These are phyloP conservation scores for Blumeria graminis DNA, from an alignment of 2,329 filamentous ascomycete species.

Conservation along the genomic window DNA sequence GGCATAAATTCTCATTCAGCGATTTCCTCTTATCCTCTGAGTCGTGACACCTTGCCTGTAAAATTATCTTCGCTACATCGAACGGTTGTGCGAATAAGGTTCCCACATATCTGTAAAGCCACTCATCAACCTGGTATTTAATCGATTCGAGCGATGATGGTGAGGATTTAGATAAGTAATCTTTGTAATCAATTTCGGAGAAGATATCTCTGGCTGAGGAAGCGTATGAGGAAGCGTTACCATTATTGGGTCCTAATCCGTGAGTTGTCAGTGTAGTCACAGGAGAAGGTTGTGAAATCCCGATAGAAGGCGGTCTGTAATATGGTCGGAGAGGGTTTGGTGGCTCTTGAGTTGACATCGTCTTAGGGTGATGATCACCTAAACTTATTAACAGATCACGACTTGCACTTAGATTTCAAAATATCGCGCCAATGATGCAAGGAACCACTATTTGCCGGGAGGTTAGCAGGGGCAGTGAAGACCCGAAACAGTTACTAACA, in stretches of 20 bases:
- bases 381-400: too few species aligned
- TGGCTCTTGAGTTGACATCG: conserved; percentile 24
- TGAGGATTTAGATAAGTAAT: conserved; percentile 55
- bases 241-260: conserved; percentile 14
- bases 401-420: too few species aligned
- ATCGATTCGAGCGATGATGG: conserved; percentile 51
- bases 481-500: too few species aligned
- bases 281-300: conserved; percentile 23
- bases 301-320: conserved; percentile 40
- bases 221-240: conserved; percentile 25
- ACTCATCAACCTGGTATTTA: conserved; percentile 57
- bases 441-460: too few species aligned
- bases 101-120: conserved; percentile 77
- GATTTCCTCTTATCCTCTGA: conserved; percentile 1
- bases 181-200: conserved; percentile 75
- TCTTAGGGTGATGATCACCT: background rate
- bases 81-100: conserved; percentile 85
- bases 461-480: too few species aligned
- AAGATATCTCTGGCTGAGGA: conserved; percentile 62
- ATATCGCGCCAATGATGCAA: too few species aligned
- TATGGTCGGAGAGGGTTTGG: conserved; percentile 35
- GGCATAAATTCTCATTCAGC: background rate
- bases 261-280: conserved; percentile 15
- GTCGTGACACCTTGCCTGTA: conserved; percentile 46
- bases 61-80: conserved; percentile 81